phyloP scores from a whole-genome alignment of 257 asterid species.

The Thymus mandschuricus region DNA sequence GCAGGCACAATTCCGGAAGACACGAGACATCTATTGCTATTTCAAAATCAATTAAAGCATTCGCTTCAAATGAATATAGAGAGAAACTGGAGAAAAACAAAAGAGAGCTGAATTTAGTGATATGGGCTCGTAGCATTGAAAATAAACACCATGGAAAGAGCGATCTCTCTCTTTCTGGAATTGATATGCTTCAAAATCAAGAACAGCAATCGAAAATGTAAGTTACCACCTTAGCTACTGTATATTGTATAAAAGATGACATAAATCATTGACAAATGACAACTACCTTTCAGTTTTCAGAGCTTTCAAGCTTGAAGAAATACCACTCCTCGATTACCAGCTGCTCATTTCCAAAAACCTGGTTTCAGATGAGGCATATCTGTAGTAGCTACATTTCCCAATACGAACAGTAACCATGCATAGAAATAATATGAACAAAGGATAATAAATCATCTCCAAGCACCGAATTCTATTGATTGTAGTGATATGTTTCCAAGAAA shows the following conservation, averaged over 20 bases:
- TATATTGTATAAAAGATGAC: neutral
- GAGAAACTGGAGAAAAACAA: no score
- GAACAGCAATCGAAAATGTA: neutral
- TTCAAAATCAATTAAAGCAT: neutral
- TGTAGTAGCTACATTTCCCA: conserved; percentile 14
- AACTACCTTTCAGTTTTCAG: neutral
- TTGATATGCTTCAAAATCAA: neutral
- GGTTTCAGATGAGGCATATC: neutral
- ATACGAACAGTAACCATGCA: neutral
- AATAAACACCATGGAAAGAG: no score
- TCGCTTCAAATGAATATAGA: no score
- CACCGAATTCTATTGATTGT: conserved; percentile 62
- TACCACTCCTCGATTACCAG: conserved; percentile 3
- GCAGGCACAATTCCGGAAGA: neutral
- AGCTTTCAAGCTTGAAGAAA: neutral
- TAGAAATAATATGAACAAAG: conserved; percentile 9
- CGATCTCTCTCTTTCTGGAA: neutral
- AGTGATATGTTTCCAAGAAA: conserved; percentile 71
- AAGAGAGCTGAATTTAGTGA: no score
- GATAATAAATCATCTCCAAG: conserved; percentile 49
- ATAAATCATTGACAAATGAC: neutral
- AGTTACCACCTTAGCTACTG: conserved; percentile 1
- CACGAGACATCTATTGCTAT: neutral
- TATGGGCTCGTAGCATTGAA: no score
- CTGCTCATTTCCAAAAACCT: conserved; percentile 1